Conservation (phyloP, 2,329 filamentous ascomycete genomes). For the Arthrobotrys pseudoclavata region DNA sequence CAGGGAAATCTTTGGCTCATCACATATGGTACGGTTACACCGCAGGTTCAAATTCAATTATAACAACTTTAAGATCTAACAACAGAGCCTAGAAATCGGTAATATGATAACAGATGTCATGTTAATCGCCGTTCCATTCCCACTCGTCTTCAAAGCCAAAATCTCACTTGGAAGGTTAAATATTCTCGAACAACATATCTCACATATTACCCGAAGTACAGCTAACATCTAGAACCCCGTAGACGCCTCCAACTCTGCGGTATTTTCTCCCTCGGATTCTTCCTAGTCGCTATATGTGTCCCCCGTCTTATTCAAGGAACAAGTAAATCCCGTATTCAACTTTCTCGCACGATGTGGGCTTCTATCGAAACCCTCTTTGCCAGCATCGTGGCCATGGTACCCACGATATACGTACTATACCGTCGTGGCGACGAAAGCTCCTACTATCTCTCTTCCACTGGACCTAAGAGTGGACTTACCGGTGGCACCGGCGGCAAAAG, state of each 20-base stretch:
- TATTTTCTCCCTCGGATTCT: constrained; percentile 51
- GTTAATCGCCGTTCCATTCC: constrained; percentile 49
- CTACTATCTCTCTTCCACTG: constrained; percentile 36
- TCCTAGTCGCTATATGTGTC: constrained; percentile 43
- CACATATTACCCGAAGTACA: neutral
- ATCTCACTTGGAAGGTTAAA: constrained; percentile 31
- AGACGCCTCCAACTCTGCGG: constrained; percentile 47
- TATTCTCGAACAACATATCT: neutral
- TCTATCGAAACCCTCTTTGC: constrained; percentile 52
- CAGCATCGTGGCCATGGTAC: constrained; percentile 46
- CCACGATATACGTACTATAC: constrained; percentile 54
- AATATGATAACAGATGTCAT: constrained; percentile 50
- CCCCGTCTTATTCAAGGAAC: constrained; percentile 48
- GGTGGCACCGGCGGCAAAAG: constrained; percentile 27
- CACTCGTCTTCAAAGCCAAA: constrained; percentile 47
- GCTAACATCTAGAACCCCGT: neutral
- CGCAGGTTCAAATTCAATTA: neutral
- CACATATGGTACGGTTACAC: constrained; percentile 39
- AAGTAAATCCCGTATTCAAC: constrained; percentile 25
- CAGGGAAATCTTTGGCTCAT: constrained; percentile 53
- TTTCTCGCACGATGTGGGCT: constrained; percentile 51
- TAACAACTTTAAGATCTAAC: neutral
- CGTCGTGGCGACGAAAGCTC: constrained; percentile 48
- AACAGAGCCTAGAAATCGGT: constrained; percentile 32
- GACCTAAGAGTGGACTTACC: constrained; percentile 35